Base-by-base conservation (phyloP, 768 basidiomycete species). In the Botryobasidium botryosum region DNA sequence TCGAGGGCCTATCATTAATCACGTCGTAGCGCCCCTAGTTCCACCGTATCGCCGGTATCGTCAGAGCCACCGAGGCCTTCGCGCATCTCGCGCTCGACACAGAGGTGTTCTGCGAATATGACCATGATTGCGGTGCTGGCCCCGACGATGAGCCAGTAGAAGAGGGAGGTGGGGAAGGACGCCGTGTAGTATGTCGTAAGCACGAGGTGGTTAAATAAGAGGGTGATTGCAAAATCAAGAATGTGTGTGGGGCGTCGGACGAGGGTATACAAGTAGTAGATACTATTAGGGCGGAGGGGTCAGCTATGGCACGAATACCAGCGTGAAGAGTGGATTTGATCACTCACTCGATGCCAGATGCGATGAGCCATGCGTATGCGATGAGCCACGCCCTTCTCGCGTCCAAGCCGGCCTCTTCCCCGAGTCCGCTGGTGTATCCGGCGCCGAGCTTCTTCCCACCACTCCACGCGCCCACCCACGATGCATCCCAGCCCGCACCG, bases 141-240 rank as follows among this genome's bases (percentile, higher is more conserved):
- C n/a, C 71, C 60, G 57, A 91, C 66, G 40, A 91, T 68, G 38
- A 76, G 55, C 90, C 91, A 99, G 67, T 84, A 96, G 68, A 92
- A 97, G 28, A 85, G 58, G 1, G 87, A 91, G 0, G 84, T 84
- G 5, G 94, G 94, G 56, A 84, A 60, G 8, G 61, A 51, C 10
- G 75, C 73, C 2, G 86, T 74, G 59, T 87, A 88, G 63, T 96
- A 96, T 29, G 86, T 90, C 44, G 94, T 92, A 49, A 97, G 65
- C 45, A 97, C 79, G 47, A 92, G 65, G 61, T 99, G 94, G 58
- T 79, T 84, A 69, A 92, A 84, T 39, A 84, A 63, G 39, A 97
- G 72, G 0, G 94, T 97, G 48, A 92, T 60, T 6, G 86, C 70
- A 62, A 94, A 94, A 64, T 99, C 94, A 53, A 99, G 78, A 56